A percentile compares a stretch with the other conserved stretches of the same genome.
Evolutionary conservation across 768 basidiomycete species (phyloP).

Genomic region (Boletus rex-veris): DNA sequence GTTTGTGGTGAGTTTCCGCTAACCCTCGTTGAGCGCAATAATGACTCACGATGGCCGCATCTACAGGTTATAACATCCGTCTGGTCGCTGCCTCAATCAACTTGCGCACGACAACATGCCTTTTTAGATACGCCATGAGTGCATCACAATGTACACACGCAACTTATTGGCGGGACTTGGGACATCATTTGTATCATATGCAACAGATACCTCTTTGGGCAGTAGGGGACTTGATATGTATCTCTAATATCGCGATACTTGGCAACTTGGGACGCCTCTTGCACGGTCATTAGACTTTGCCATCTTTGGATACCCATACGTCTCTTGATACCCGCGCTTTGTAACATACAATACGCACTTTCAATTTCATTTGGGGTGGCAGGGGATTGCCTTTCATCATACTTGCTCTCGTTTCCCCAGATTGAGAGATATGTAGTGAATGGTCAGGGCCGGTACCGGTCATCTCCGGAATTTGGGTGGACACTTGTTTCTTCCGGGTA

Average conservation of each 20-base stretch:
- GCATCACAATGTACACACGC: constrained; percentile 28
- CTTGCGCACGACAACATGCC: neutral
- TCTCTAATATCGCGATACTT: constrained; percentile 19
- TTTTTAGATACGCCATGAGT: constrained; percentile 9
- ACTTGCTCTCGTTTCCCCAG: neutral
- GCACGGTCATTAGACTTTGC: neutral
- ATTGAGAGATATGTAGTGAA: no score
- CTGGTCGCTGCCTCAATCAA: neutral
- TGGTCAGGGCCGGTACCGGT: no score
- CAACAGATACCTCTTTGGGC: neutral
- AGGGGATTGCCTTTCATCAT: constrained; percentile 17
- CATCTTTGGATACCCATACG: constrained; percentile 9
- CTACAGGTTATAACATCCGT: constrained; percentile 1
- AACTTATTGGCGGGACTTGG: constrained; percentile 17
- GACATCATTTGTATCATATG: constrained; percentile 3
- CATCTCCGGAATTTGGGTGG: no score
- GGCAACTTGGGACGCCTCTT: constrained; percentile 6
- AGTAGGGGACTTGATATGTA: constrained; percentile 15
- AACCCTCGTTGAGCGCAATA: neutral
- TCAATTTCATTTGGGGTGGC: constrained; percentile 13
- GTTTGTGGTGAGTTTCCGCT: constrained; percentile 4
- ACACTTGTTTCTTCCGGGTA: no score
- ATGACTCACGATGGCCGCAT: neutral
- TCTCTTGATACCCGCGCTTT: constrained; percentile 16
- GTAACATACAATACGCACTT: constrained; percentile 2